A percentile compares a stretch with the other conserved stretches of the same genome.
phyloP scores from a whole-genome alignment of 2,329 filamentous ascomycete genomes.

The Didymella pomorum region DNA sequence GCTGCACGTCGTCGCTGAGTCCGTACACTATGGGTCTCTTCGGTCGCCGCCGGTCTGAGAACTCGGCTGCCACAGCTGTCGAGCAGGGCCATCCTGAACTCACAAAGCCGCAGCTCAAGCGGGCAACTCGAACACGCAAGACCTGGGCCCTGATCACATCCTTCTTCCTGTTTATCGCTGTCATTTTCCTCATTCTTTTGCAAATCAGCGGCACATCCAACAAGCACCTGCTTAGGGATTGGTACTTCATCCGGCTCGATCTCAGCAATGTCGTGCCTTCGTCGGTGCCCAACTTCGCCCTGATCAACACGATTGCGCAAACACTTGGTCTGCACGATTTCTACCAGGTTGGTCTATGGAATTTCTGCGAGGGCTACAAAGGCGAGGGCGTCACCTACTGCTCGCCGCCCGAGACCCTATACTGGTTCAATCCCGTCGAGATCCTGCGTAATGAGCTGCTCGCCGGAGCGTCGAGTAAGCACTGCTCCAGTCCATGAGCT shows the following conservation, averaged over 20 bases:
- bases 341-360: conserved; percentile 92
- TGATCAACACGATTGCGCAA: conserved; percentile 88
- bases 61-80: conserved; percentile 30
- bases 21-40: conserved; percentile 29
- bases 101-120: conserved; percentile 49
- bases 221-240: conserved; percentile 68
- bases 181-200: conserved; percentile 82
- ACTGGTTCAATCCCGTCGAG: conserved; percentile 90
- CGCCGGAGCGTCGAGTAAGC: conserved; percentile 75
- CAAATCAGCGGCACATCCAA: conserved; percentile 77
- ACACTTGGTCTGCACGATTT: conserved; percentile 91
- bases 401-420: conserved; percentile 72
- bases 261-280: conserved; percentile 81
- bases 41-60: conserved; percentile 31
- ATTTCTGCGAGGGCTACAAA: conserved; percentile 86
- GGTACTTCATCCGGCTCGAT: conserved; percentile 87
- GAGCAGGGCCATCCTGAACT: conserved; percentile 37
- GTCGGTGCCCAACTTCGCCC: conserved; percentile 72
- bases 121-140: conserved; percentile 59
- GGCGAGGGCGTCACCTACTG: conserved; percentile 78
- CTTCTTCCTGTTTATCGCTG: conserved; percentile 74
- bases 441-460: conserved; percentile 83
- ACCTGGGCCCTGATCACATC: conserved; percentile 71
- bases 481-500: neutral
- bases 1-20: conserved; percentile 3